phyloP scores from a whole-genome alignment of 805 yeast genomes.

The Schizosaccharomyces octosporus region DNA sequence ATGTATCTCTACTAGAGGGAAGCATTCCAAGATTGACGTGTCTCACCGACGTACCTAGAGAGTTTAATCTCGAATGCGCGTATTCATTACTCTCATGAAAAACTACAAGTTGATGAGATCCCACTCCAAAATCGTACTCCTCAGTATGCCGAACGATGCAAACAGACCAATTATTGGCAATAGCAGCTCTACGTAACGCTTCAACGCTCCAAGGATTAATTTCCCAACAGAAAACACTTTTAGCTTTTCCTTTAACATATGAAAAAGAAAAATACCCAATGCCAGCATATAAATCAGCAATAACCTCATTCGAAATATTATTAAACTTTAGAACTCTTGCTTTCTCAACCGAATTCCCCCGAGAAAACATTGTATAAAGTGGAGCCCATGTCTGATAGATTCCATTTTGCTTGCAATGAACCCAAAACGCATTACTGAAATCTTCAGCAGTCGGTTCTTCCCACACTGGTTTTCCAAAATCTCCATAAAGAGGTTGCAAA shows the following conservation, averaged over 20 bases:
- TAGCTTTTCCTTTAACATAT: constrained; percentile 32
- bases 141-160: constrained; percentile 16
- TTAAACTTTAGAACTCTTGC: constrained; percentile 28
- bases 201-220: constrained; percentile 63
- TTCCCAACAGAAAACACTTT: constrained; percentile 48
- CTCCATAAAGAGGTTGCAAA: constrained; percentile 35
- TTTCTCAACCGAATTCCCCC: constrained; percentile 71
- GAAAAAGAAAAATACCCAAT: constrained; percentile 64
- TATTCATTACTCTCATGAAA: constrained; percentile 7
- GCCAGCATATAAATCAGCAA: constrained; percentile 57
- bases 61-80: constrained; percentile 19
- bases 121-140: constrained; percentile 9
- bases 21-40: constrained; percentile 60
- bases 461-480: constrained; percentile 22
- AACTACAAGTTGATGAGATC: constrained; percentile 6
- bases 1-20: constrained; percentile 44
- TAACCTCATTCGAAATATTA: constrained; percentile 18
- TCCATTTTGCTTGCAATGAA: constrained; percentile 43
- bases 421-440: constrained; percentile 42
- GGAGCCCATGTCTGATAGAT: constrained; percentile 70
- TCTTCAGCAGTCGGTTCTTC: constrained; percentile 19
- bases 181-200: constrained; percentile 37
- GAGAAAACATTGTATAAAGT: constrained; percentile 56
- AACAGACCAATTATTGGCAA: constrained; percentile 20
- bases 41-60: constrained; percentile 12